Percentiles rank a stretch among this genome's conserved stretches.
phyloP scores from a whole-genome alignment of 805 yeast species.

The Yarrowia sp. region DNA sequence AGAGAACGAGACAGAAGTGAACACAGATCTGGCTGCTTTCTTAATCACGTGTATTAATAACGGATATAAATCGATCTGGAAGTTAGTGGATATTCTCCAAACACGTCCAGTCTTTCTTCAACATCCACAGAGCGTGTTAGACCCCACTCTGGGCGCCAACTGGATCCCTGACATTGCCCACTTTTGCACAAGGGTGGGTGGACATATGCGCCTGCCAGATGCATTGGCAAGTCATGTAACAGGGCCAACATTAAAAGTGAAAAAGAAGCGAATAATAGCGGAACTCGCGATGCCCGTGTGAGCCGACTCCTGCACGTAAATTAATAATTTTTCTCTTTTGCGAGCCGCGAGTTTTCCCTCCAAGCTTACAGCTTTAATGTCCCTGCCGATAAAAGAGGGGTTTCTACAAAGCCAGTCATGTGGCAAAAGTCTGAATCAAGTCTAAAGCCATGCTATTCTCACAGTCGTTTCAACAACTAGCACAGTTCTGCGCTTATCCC shows the following conservation, averaged over 20 bases:
- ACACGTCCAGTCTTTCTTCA: background rate
- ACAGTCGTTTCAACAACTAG: background rate
- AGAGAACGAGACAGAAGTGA: background rate
- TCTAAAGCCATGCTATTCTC: background rate
- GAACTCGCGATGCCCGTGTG: background rate
- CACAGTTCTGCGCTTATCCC: background rate
- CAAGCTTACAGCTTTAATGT: background rate
- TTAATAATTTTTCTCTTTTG: background rate
- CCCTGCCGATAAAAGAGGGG: background rate
- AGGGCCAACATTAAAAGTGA: background rate
- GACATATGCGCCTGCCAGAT: background rate
- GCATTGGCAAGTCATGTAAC: conserved; percentile 1
- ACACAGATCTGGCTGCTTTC: background rate
- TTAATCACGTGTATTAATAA: too few species aligned
- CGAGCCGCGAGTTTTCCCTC: background rate
- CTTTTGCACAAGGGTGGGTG: background rate
- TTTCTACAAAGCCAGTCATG: background rate
- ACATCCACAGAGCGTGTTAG: background rate
- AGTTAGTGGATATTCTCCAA: background rate
- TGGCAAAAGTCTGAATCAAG: background rate
- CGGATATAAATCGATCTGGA: too few species aligned
- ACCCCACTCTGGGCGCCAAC: background rate
- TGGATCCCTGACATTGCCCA: background rate
- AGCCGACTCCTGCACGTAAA: background rate
- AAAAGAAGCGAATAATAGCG: background rate